Evolutionary conservation across 768 basidiomycete genomes (phyloP).

Genomic region (Tulasnella sp.): DNA sequence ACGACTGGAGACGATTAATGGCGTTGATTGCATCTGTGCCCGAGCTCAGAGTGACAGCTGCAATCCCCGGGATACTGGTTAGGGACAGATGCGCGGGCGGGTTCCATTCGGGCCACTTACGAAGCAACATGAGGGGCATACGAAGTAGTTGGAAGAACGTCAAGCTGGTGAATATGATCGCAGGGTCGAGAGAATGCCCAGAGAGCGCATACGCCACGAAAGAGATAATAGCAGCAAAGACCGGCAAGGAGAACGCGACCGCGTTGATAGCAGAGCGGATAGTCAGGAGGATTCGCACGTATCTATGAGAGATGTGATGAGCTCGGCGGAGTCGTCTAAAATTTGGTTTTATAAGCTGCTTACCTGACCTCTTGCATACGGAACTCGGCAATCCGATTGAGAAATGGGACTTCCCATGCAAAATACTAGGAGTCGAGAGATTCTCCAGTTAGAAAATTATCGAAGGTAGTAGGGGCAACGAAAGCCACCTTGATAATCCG

Average conservation of each 20-base stretch:
- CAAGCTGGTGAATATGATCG: conserved; percentile 77
- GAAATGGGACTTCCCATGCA: conserved; percentile 54
- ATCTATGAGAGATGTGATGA: neutral
- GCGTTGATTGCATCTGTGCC: conserved; percentile 84
- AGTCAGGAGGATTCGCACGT: conserved; percentile 34
- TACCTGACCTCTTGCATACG: conserved; percentile 68
- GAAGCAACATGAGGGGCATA: conserved; percentile 72
- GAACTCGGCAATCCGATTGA: conserved; percentile 66
- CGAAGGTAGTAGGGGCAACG: conserved; percentile 49
- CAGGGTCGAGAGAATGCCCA: conserved; percentile 65
- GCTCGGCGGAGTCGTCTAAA: neutral
- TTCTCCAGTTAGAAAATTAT: neutral
- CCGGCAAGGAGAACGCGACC: conserved; percentile 67
- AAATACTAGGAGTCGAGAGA: conserved; percentile 34
- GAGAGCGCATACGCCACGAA: conserved; percentile 70
- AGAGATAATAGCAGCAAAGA: conserved; percentile 66
- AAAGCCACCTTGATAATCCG: conserved; percentile 66
- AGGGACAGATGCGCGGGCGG: conserved; percentile 36
- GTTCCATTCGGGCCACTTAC: neutral
- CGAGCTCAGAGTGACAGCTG: conserved; percentile 50
- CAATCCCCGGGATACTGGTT: conserved; percentile 52
- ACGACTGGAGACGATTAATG: conserved; percentile 64
- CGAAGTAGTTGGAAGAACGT: conserved; percentile 81
- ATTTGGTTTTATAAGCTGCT: conserved; percentile 39
- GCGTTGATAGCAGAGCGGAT: conserved; percentile 65